Conservation (phyloP, 2,329 filamentous ascomycete genomes). For the Boeremia exigua region DNA sequence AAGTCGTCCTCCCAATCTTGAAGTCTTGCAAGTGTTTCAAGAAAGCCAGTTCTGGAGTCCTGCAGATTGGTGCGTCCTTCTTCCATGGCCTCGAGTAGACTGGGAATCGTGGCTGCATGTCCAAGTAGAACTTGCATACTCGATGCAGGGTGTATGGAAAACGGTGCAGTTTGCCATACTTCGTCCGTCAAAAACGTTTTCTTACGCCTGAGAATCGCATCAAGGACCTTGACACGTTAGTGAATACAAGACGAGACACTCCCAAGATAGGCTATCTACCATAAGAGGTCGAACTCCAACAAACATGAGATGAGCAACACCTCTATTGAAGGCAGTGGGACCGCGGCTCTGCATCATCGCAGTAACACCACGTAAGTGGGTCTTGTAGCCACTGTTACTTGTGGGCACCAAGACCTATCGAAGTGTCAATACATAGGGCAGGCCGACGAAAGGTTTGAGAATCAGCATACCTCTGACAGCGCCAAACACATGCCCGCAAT, state of each 20-base stretch:
- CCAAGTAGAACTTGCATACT: background rate
- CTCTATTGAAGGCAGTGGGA: background rate
- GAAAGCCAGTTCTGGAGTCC: background rate
- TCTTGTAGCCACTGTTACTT: background rate
- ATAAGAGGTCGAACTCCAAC: conserved; percentile 3
- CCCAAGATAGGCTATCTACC: background rate
- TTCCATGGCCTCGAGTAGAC: background rate
- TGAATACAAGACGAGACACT: background rate
- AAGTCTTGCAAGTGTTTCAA: background rate
- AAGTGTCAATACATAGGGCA: background rate
- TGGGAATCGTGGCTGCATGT: background rate
- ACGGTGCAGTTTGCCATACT: background rate
- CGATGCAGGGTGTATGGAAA: background rate
- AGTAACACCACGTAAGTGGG: conserved; percentile 1
- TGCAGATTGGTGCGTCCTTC: background rate
- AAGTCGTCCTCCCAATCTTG: conserved; percentile 1
- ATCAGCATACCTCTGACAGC: conserved; percentile 2
- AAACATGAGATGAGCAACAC: conserved; percentile 5
- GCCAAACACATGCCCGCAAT: conserved; percentile 11
- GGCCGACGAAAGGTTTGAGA: background rate
- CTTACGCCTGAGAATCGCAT: background rate
- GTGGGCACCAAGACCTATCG: background rate
- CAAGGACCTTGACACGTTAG: background rate
- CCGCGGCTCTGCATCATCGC: conserved; percentile 4
- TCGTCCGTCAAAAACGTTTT: background rate